Evolutionary conservation across 2,329 filamentous ascomycete genomes (phyloP).

Genomic region (Dendrostoma leiphaemia): DNA sequence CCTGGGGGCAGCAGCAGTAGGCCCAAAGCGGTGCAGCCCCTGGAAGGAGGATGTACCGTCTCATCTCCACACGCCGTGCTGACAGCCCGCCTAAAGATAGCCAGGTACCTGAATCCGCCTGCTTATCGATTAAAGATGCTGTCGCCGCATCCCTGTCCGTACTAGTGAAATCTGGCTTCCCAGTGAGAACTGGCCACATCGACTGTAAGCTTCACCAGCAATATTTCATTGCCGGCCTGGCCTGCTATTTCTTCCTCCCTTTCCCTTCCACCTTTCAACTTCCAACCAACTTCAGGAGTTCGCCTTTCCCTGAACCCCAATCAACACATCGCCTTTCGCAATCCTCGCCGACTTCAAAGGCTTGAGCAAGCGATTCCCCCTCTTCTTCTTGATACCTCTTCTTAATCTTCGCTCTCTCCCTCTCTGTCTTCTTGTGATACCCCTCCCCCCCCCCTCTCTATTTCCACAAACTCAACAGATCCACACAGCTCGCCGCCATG

Average conservation of each 20-base stretch:
- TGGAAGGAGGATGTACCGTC: neutral
- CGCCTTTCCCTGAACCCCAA: neutral
- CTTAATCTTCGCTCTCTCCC: too few species aligned
- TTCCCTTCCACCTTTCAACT: neutral
- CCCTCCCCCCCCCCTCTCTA: constrained; percentile 11
- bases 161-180: constrained; percentile 20
- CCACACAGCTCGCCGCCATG: constrained; percentile 18
- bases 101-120: neutral
- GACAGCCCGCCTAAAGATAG: neutral
- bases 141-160: constrained; percentile 8
- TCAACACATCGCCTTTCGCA: neutral
- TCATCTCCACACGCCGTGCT: neutral
- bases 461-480: too few species aligned
- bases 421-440: constrained; percentile 27
- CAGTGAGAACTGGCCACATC: constrained; percentile 19
- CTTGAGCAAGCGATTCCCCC: constrained; percentile 14
- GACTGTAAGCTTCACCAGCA: constrained; percentile 17
- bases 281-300: neutral
- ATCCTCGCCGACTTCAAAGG: constrained; percentile 10
- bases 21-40: neutral
- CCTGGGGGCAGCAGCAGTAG: neutral
- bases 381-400: constrained; percentile 19
- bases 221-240: constrained; percentile 15
- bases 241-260: neutral
- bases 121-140: constrained; percentile 9